phyloP scores from a whole-genome alignment of 2,329 filamentous ascomycete genomes.

The Colletotrichum chlorophyti region DNA sequence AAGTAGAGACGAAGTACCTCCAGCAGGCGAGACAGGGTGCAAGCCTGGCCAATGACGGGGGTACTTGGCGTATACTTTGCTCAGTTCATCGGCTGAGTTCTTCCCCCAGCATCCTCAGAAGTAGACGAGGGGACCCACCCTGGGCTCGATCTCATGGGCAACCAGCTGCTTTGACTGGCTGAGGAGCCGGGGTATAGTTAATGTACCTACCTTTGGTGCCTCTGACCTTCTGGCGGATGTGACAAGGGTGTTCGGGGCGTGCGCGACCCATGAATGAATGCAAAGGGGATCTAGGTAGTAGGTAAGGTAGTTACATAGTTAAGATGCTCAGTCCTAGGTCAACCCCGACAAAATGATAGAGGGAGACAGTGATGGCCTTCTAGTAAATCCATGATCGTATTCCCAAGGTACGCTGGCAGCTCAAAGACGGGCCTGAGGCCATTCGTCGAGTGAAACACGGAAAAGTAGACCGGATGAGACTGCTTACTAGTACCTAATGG shows the following conservation, averaged over 20 bases:
- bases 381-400: too few relatives aligned
- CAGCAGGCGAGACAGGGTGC: constrained; percentile 25
- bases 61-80: constrained; percentile 27
- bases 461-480: too few relatives aligned
- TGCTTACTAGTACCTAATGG: too few relatives aligned
- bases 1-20: constrained; percentile 5
- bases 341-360: too few relatives aligned
- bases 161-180: constrained; percentile 24
- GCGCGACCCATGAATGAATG: constrained; percentile 3
- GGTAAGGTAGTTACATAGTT: neutral
- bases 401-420: too few relatives aligned
- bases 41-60: constrained; percentile 16
- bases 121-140: constrained; percentile 17
- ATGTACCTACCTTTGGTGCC: constrained; percentile 13
- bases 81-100: constrained; percentile 28
- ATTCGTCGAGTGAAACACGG: too few relatives aligned
- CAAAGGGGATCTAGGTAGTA: neutral
- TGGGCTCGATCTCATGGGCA: constrained; percentile 21
- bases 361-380: too few relatives aligned
- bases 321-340: constrained; percentile 13
- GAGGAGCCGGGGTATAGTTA: constrained; percentile 2
- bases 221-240: constrained; percentile 13
- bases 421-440: too few relatives aligned
- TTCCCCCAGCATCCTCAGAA: too few relatives aligned
- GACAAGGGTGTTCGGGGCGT: constrained; percentile 16